These are phyloP conservation scores for Pouteria glomerata DNA, from an alignment of 148 eudicot genomes.

Conservation along the genomic window DNA sequence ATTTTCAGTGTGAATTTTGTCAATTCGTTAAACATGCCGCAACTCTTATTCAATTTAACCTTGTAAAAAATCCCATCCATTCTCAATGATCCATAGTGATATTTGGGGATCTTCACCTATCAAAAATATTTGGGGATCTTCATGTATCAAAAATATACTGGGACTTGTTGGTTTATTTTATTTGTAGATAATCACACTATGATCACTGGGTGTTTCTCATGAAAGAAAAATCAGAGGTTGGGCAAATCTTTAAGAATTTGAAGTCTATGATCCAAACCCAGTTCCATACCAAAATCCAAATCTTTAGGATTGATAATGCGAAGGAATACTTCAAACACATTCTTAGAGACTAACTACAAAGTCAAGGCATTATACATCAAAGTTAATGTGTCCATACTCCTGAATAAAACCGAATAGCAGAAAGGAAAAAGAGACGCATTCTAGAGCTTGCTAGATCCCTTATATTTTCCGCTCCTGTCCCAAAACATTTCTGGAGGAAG, in stretches of 20 bases:
- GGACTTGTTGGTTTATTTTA: too few relatives aligned
- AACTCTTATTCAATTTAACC: neutral
- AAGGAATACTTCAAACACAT: slow-evolving; percentile 1
- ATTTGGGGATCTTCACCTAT: neutral
- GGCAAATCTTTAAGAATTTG: neutral
- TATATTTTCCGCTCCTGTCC: neutral
- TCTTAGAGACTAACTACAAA: neutral
- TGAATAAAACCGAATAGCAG: neutral
- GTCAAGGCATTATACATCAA: too few relatives aligned
- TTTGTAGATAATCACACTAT: neutral
- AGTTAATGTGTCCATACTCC: neutral
- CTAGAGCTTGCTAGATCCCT: neutral
- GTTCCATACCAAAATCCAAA: too few relatives aligned
- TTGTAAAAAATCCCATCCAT: neutral
- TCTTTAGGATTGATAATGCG: too few relatives aligned
- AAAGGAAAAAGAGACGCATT: neutral
- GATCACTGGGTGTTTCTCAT: slow-evolving; percentile 3
- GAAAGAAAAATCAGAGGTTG: too few relatives aligned
- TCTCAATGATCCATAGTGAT: too few relatives aligned
- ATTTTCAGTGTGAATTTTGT: neutral
- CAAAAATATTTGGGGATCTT: too few relatives aligned
- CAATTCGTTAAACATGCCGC: neutral
- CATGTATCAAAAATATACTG: too few relatives aligned
- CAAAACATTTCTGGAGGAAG: neutral
- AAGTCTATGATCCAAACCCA: slow-evolving; percentile 1